phyloP scores from a whole-genome alignment of 495 filamentous ascomycete species.

The Immersiella caudata region DNA sequence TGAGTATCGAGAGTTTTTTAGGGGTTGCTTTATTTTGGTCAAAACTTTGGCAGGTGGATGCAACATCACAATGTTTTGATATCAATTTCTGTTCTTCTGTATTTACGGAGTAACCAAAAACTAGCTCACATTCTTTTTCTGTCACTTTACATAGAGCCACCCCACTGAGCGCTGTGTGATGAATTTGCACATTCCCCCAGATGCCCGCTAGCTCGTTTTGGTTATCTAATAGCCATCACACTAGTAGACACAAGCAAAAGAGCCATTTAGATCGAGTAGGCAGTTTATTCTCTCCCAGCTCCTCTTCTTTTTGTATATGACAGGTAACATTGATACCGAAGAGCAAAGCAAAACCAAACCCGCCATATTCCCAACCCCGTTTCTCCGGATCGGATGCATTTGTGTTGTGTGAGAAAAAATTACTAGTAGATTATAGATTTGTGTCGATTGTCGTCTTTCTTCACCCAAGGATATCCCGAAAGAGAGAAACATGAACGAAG shows the following conservation, averaged over 20 bases:
- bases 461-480: background rate
- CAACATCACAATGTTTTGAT: no score
- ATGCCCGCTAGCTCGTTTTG: no score
- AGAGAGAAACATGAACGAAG: background rate
- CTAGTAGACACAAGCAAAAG: no score
- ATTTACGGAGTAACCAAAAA: background rate
- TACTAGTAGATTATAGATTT: background rate
- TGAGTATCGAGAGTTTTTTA: background rate
- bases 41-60: no score
- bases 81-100: background rate
- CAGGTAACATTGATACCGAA: background rate
- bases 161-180: no score
- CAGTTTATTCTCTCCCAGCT: background rate
- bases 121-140: no score
- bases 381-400: background rate
- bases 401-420: background rate
- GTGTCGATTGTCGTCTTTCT: background rate
- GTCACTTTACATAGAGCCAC: background rate
- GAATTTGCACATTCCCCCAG: no score
- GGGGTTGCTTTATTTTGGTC: no score
- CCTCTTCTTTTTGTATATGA: slow-evolving; percentile 1
- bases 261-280: no score
- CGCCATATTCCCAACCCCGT: background rate
- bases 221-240: no score
- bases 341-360: background rate